Percentiles rank a stretch among this genome's conserved stretches.
These are phyloP conservation scores for Eutrema japonicum DNA, from an alignment of 345 rosid genomes.

Conservation along the genomic window DNA sequence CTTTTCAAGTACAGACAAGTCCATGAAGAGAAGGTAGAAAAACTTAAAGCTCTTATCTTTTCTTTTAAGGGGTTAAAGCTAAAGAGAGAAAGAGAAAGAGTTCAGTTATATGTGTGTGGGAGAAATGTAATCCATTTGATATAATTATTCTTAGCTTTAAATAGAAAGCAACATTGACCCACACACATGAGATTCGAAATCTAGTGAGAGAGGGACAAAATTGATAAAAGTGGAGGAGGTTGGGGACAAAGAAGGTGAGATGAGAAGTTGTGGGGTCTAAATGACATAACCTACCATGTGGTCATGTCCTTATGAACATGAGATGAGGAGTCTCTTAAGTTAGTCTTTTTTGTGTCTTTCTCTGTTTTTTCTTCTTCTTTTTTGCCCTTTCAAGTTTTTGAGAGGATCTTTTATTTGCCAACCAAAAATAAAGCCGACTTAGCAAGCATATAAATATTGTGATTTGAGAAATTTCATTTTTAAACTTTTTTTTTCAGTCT, in stretches of 20 bases:
- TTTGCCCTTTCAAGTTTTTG: slow-evolving; percentile 44
- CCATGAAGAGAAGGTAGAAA: slow-evolving; percentile 41
- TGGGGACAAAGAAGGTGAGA: slow-evolving; percentile 49
- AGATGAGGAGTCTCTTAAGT: slow-evolving; percentile 40
- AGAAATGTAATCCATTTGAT: slow-evolving; percentile 38
- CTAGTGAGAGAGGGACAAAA: slow-evolving; percentile 45
- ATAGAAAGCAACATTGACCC: slow-evolving; percentile 49
- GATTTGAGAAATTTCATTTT: neutral
- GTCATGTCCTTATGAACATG: slow-evolving; percentile 43
- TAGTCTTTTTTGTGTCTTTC: slow-evolving; percentile 34
- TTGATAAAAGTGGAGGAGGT: slow-evolving; percentile 41
- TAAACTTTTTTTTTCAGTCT: neutral
- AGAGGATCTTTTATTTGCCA: slow-evolving; percentile 31
- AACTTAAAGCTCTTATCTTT: slow-evolving; percentile 35
- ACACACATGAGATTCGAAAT: slow-evolving; percentile 48
- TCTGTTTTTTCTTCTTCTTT: slow-evolving; percentile 12
- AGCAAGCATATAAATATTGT: neutral
- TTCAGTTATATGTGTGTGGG: slow-evolving; percentile 28
- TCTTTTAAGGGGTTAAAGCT: slow-evolving; percentile 26
- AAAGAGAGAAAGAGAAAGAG: slow-evolving; percentile 34
- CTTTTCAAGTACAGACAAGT: slow-evolving; percentile 47
- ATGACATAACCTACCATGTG: slow-evolving; percentile 49
- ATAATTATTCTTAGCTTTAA: slow-evolving; percentile 42
- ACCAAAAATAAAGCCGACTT: neutral
- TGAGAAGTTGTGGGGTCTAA: slow-evolving; percentile 47